Base-by-base conservation (phyloP, 73 alveolate species). In the Stentor coeruleus region DNA sequence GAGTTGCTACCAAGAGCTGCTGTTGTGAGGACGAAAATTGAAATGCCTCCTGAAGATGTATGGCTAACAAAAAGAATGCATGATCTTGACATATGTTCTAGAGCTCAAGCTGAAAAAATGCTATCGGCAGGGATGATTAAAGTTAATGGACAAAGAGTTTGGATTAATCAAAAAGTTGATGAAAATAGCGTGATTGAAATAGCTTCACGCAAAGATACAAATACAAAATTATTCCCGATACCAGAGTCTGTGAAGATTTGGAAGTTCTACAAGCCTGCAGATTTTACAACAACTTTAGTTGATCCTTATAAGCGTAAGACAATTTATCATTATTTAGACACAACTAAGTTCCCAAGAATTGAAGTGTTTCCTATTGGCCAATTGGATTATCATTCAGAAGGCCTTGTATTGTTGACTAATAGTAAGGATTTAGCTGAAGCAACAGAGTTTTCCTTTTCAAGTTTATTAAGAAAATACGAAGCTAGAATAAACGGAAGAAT, bases 401-500 rank as follows among this genome's bases (percentile, higher is more conserved):
- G 98, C 33, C 74, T 93, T 35, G 58, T 93, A 39, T 57, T 93
- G 15, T 60, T 93, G 1, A 93, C 98, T 0, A 93, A 93, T 57
- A 92, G 89, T 86, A 96, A 96, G 3, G 98, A 91, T 55, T 74
- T 91, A 3, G 94, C 94, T 3, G 60, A 92, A 79, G 94, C 95
- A 3, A 76, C 91, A 76, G 98, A 93, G 66, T 58, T 85, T 79
- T 94, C 96, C 20, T 40, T 88, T 30, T 55, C 86, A 49, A 42
- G 83, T 3, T 33, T 93, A 15, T 86, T 86, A 79, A 89, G 98
- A 84, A 83, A 83, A 39, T 93, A 93, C 74, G 86, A 94, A 84
- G 97, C 91, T 11, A 89, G 98, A 84, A 96, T 93, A 26, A 88
- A 88, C 81, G 98, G 98, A 15, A 79, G 75, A 83, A 85, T 93